Evolutionary conservation across 2,329 filamentous ascomycete genomes (phyloP).

Genomic region (Trichophyton benhamiae): DNA sequence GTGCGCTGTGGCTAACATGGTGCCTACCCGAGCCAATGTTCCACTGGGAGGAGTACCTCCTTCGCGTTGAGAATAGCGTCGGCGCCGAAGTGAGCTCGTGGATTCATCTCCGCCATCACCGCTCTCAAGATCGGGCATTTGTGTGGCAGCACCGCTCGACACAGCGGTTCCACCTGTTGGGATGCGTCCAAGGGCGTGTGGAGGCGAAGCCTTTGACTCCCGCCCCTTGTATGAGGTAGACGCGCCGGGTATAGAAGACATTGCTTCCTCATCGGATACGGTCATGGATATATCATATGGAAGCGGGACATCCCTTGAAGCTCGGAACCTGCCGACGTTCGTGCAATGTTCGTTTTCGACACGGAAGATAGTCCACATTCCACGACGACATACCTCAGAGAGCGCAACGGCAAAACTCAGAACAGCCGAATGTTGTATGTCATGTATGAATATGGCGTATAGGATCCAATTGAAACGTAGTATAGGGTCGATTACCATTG

Average conservation of each 20-base stretch:
- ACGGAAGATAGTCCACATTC: conserved; percentile 83
- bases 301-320: conserved; percentile 72
- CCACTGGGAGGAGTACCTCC: conserved; percentile 15
- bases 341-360: conserved; percentile 97
- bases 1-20: conserved; percentile 71
- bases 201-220: not conserved
- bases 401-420: conserved; percentile 69
- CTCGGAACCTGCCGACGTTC: conserved; percentile 82
- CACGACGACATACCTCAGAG: conserved; percentile 69
- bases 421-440: conserved; percentile 70
- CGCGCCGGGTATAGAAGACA: not conserved
- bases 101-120: conserved; percentile 11
- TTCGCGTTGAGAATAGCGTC: conserved; percentile 18
- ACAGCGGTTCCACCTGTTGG: conserved; percentile 4
- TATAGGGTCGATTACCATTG: conserved; percentile 72
- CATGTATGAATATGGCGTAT: conserved; percentile 69
- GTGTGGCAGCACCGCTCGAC: conserved; percentile 14
- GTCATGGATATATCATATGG: conserved; percentile 51
- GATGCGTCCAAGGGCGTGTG: not conserved
- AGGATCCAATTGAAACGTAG: conserved; percentile 91
- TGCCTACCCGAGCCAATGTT: conserved; percentile 44
- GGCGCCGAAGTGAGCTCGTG: conserved; percentile 10
- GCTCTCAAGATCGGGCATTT: not conserved
- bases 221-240: not conserved
- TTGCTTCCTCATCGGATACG: not conserved